These are phyloP conservation scores for Dactylis glomerata DNA, from an alignment of 176 grass and related monocot genomes.

Conservation along the genomic window DNA sequence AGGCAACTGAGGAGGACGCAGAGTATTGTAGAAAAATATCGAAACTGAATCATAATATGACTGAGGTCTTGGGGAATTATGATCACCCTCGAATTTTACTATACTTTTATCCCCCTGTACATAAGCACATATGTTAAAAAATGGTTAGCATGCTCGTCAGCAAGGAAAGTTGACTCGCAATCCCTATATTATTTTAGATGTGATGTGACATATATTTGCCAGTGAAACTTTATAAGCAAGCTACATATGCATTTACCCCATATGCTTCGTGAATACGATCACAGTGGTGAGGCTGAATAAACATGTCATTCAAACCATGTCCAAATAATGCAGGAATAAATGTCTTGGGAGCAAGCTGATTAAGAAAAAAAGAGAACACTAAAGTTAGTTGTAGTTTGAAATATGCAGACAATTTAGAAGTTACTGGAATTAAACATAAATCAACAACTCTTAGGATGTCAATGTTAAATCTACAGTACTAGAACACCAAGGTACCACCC, in stretches of 20 bases:
- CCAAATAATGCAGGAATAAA: slow-evolving; percentile 92
- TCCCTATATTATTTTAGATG: background rate
- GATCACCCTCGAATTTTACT: slow-evolving; percentile 97
- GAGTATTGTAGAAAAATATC: slow-evolving; percentile 83
- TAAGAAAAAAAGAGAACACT: slow-evolving; percentile 26
- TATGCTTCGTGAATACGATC: slow-evolving; percentile 83
- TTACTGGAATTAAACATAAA: slow-evolving; percentile 16
- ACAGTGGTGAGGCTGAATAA: slow-evolving; percentile 89
- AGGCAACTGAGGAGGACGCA: slow-evolving; percentile 75
- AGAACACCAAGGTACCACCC: background rate
- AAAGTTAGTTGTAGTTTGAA: slow-evolving; percentile 12
- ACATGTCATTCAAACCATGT: slow-evolving; percentile 83
- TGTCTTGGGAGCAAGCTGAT: slow-evolving; percentile 82
- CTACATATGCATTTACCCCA: slow-evolving; percentile 55
- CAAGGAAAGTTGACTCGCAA: background rate
- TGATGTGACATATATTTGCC: slow-evolving; percentile 4
- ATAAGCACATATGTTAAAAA: slow-evolving; percentile 20
- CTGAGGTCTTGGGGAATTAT: slow-evolving; percentile 87
- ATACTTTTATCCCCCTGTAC: slow-evolving; percentile 85
- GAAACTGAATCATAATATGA: slow-evolving; percentile 98
- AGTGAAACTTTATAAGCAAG: slow-evolving; percentile 1
- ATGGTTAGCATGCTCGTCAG: slow-evolving; percentile 8
- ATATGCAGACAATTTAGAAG: background rate
- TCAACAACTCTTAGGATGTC: background rate
- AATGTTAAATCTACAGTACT: background rate